Conservation (phyloP, 2,329 filamentous ascomycete species). For the Xylaria sp. region DNA sequence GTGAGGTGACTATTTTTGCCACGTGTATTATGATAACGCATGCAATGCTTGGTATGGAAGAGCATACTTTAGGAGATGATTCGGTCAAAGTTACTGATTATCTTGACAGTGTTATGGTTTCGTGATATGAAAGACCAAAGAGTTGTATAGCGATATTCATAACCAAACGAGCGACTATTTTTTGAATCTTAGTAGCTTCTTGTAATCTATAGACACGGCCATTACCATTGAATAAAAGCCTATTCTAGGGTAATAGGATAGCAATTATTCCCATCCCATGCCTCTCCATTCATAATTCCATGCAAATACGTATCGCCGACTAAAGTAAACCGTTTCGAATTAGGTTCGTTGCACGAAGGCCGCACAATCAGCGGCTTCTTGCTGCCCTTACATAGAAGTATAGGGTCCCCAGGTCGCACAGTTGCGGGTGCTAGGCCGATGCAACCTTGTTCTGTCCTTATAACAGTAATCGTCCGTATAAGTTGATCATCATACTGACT, state of each 20-base stretch:
- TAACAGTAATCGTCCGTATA: background rate
- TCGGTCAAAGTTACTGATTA: no score
- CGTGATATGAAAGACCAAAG: no score
- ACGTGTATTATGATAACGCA: no score
- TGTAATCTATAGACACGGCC: no score
- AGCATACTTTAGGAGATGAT: no score
- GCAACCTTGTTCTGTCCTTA: background rate
- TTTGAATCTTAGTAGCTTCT: no score
- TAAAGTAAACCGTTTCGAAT: background rate
- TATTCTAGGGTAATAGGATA: background rate
- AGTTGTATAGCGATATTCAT: no score
- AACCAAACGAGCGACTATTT: no score
- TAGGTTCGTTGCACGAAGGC: background rate
- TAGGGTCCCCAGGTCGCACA: background rate
- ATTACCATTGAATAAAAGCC: no score
- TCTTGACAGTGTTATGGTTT: no score
- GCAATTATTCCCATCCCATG: background rate
- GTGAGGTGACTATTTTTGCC: no score
- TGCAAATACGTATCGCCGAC: background rate
- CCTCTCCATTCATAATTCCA: slow-evolving; percentile 6
- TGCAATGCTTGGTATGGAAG: no score
- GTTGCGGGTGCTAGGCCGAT: background rate
- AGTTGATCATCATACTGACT: background rate
- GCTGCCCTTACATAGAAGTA: background rate
- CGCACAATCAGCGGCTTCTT: slow-evolving; percentile 1